Percentiles rank a stretch among this genome's conserved stretches.
Evolutionary conservation across 352 stramenopile species (phyloP).

Genomic region (Phytophthora sojae): DNA sequence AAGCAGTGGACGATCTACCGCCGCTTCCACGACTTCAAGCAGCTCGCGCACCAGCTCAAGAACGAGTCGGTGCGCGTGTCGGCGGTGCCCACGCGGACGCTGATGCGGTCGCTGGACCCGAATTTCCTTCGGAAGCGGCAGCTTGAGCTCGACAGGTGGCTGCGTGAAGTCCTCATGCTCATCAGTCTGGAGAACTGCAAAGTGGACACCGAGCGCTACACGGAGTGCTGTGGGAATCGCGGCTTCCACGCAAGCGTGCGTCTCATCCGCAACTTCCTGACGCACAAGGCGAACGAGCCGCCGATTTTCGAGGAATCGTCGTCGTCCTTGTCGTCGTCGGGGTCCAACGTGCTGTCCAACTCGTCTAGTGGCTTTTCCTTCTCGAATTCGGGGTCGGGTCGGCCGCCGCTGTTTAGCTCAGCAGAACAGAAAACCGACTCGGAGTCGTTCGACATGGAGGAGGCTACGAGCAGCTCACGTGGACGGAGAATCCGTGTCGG

Average conservation of each 20-base stretch:
- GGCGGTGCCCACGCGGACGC: slow-evolving; percentile 76
- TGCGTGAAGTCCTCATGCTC: slow-evolving; percentile 85
- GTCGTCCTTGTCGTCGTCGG: slow-evolving; percentile 34
- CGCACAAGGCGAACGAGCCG: slow-evolving; percentile 78
- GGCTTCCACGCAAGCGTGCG: slow-evolving; percentile 73
- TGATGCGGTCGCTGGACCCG: slow-evolving; percentile 84
- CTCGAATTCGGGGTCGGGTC: slow-evolving; percentile 34
- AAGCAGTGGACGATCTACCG: slow-evolving; percentile 91
- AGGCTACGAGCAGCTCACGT: slow-evolving; percentile 36
- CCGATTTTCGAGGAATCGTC: slow-evolving; percentile 69
- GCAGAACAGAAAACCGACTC: slow-evolving; percentile 54
- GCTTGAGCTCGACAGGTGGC: slow-evolving; percentile 84
- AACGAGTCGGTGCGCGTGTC: slow-evolving; percentile 81
- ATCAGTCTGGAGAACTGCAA: slow-evolving; percentile 86
- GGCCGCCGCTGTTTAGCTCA: slow-evolving; percentile 62
- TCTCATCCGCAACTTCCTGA: slow-evolving; percentile 79
- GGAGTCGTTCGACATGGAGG: slow-evolving; percentile 35
- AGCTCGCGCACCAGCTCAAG: slow-evolving; percentile 85
- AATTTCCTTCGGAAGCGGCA: slow-evolving; percentile 88
- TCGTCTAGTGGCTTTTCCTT: slow-evolving; percentile 42
- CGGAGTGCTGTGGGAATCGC: slow-evolving; percentile 74
- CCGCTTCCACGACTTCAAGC: slow-evolving; percentile 88
- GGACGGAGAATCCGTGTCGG: slow-evolving; percentile 59
- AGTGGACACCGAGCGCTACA: slow-evolving; percentile 62
- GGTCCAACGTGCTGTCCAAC: slow-evolving; percentile 35